These are phyloP conservation scores for Talaromyces nanjingensis DNA, from an alignment of 495 filamentous ascomycete genomes.

Conservation along the genomic window DNA sequence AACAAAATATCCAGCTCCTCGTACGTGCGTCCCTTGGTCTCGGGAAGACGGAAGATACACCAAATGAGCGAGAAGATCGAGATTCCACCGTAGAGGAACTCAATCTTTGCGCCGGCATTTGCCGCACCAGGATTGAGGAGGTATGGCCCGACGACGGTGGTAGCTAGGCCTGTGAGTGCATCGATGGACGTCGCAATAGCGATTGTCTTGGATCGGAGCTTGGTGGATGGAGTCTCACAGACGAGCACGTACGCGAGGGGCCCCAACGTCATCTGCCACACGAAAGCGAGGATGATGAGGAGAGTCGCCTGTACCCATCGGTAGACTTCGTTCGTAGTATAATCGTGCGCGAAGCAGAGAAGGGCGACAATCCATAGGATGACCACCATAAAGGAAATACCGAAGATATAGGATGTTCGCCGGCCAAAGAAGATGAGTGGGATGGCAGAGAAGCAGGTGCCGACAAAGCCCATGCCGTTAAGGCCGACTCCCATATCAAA, in stretches of 20 bases:
- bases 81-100: slow-evolving; percentile 8
- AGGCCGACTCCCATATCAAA: slow-evolving; percentile 14
- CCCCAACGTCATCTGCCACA: background rate
- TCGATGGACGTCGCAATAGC: slow-evolving; percentile 6
- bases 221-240: slow-evolving; percentile 8
- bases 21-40: slow-evolving; percentile 49
- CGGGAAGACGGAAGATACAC: slow-evolving; percentile 9
- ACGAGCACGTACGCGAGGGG: slow-evolving; percentile 4
- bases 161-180: background rate
- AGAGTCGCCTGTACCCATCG: slow-evolving; percentile 8
- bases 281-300: slow-evolving; percentile 5
- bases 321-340: slow-evolving; percentile 1
- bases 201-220: slow-evolving; percentile 7
- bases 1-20: slow-evolving; percentile 60
- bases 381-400: background rate
- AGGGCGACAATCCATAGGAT: slow-evolving; percentile 5
- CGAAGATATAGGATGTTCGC: background rate
- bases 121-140: slow-evolving; percentile 8
- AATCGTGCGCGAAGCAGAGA: slow-evolving; percentile 8
- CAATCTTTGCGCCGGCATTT: slow-evolving; percentile 10
- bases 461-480: slow-evolving; percentile 10
- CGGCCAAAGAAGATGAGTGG: slow-evolving; percentile 10
- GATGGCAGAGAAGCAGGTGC: background rate
- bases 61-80: slow-evolving; percentile 8
- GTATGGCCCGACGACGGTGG: slow-evolving; percentile 4